Percentiles rank a stretch among this genome's conserved stretches.
These are phyloP conservation scores for Gastrolobium bilobum DNA, from an alignment of 306 rosid genomes.

Conservation along the genomic window DNA sequence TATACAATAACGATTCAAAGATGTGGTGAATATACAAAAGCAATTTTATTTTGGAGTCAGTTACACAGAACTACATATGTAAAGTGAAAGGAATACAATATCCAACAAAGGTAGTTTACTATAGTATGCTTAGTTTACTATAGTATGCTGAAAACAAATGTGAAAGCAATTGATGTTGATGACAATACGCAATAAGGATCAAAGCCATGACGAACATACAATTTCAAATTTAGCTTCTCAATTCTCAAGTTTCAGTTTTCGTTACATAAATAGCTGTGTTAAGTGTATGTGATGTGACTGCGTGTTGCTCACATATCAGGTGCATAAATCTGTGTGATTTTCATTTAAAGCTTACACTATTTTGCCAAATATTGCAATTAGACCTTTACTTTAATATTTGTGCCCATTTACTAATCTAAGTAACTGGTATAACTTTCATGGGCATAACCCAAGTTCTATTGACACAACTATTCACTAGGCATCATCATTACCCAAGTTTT, in stretches of 20 bases:
- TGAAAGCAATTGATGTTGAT: constrained; percentile 18
- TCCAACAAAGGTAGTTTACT: constrained; percentile 11
- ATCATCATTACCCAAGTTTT: not conserved
- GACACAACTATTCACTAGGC: not conserved
- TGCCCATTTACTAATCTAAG: not conserved
- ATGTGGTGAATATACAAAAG: constrained; percentile 18
- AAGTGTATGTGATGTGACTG: not conserved
- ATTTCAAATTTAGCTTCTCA: constrained; percentile 5
- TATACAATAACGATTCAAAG: constrained; percentile 11
- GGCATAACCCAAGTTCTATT: constrained; percentile 6
- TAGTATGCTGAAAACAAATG: constrained; percentile 17
- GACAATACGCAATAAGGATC: not conserved
- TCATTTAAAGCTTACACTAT: not conserved
- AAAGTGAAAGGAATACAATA: constrained; percentile 16
- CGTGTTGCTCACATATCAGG: constrained; percentile 11
- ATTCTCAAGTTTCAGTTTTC: not conserved
- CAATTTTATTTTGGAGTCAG: constrained; percentile 15
- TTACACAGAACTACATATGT: not conserved
- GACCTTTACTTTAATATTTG: not conserved
- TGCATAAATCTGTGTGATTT: not conserved
- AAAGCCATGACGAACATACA: constrained; percentile 32
- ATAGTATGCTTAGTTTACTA: not conserved
- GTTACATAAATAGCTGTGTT: not conserved
- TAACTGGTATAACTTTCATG: not conserved
- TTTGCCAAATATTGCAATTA: not conserved